Percentiles rank a stretch among this genome's conserved stretches.
These are phyloP conservation scores for Fusarium keratoplasticum DNA, from an alignment of 2,329 filamentous ascomycete genomes.

Conservation along the genomic window DNA sequence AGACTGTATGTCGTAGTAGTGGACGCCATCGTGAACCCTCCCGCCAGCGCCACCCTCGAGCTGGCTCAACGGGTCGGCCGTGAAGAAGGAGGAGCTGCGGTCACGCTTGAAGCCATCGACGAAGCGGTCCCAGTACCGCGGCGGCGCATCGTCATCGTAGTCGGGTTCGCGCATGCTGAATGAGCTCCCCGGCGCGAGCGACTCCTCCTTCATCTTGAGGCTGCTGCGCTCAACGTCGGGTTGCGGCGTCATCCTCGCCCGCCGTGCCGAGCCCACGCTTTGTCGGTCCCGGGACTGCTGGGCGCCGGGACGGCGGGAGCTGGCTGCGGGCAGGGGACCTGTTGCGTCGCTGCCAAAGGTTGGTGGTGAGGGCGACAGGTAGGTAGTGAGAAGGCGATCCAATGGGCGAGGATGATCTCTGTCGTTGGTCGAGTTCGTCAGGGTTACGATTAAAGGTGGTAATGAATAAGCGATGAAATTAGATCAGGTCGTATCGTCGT, in stretches of 20 bases:
- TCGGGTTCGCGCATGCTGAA: slow-evolving; percentile 64
- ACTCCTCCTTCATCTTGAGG: slow-evolving; percentile 70
- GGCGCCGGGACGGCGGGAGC: slow-evolving; percentile 30
- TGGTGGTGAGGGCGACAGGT: slow-evolving; percentile 25
- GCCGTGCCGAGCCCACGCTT: slow-evolving; percentile 41
- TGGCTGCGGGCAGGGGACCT: slow-evolving; percentile 24
- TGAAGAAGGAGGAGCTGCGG: slow-evolving; percentile 61
- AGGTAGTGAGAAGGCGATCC: slow-evolving; percentile 30
- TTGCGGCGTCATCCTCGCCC: slow-evolving; percentile 55
- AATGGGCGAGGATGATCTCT: slow-evolving; percentile 16
- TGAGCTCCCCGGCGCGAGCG: slow-evolving; percentile 60
- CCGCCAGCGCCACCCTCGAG: slow-evolving; percentile 44
- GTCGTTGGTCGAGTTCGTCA: slow-evolving; percentile 32
- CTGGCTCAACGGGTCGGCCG: slow-evolving; percentile 55
- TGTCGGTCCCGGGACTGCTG: slow-evolving; percentile 24
- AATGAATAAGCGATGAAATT: not conserved
- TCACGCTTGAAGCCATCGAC: slow-evolving; percentile 74
- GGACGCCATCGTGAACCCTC: slow-evolving; percentile 52
- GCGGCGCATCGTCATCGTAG: slow-evolving; percentile 53
- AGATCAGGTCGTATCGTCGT: slow-evolving; percentile 20
- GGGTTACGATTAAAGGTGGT: slow-evolving; percentile 14
- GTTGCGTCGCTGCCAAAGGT: slow-evolving; percentile 13
- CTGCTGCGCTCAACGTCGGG: slow-evolving; percentile 67
- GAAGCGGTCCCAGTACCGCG: slow-evolving; percentile 56
- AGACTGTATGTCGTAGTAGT: slow-evolving; percentile 67